A percentile compares a stretch with the other conserved stretches of the same genome.
These are phyloP conservation scores for Globisporangium canariense DNA, from an alignment of 352 stramenopile genomes.

Conservation along the genomic window DNA sequence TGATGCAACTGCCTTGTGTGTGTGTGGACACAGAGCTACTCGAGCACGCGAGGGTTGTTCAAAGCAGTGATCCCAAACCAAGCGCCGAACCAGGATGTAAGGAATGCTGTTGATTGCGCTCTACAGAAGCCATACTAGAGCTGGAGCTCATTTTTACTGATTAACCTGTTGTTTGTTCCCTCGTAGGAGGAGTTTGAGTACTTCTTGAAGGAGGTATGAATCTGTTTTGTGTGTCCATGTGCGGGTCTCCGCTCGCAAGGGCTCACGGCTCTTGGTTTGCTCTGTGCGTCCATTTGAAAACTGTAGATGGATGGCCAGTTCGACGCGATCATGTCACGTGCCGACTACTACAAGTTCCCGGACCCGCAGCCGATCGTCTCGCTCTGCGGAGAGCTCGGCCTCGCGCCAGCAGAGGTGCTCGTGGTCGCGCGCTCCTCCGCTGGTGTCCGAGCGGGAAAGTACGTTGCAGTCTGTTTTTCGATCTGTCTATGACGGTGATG, in stretches of 20 bases:
- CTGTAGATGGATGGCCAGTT: slow-evolving; percentile 66
- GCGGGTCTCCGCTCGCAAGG: neutral
- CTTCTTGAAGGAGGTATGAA: slow-evolving; percentile 63
- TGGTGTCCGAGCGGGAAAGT: slow-evolving; percentile 67
- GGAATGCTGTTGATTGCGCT: neutral
- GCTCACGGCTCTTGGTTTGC: neutral
- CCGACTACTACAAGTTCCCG: slow-evolving; percentile 44
- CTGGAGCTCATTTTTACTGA: too few relatives aligned
- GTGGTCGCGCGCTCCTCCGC: slow-evolving; percentile 49
- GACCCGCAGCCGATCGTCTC: slow-evolving; percentile 41
- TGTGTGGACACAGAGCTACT: slow-evolving; percentile 44
- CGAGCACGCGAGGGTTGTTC: slow-evolving; percentile 50
- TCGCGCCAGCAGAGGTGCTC: slow-evolving; percentile 51
- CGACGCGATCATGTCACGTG: slow-evolving; percentile 46
- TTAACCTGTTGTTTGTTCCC: neutral
- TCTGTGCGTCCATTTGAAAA: neutral
- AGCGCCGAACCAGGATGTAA: slow-evolving; percentile 50
- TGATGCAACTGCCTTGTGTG: neutral
- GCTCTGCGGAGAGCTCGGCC: slow-evolving; percentile 48
- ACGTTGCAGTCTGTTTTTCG: slow-evolving; percentile 4
- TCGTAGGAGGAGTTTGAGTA: slow-evolving; percentile 56
- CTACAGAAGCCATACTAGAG: too few relatives aligned
- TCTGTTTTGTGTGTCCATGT: neutral
- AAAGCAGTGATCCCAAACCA: slow-evolving; percentile 55
- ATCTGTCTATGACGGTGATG: too few relatives aligned